phyloP scores from a whole-genome alignment of 2,329 filamentous ascomycete species.

The Aureobasidium pullulans region DNA sequence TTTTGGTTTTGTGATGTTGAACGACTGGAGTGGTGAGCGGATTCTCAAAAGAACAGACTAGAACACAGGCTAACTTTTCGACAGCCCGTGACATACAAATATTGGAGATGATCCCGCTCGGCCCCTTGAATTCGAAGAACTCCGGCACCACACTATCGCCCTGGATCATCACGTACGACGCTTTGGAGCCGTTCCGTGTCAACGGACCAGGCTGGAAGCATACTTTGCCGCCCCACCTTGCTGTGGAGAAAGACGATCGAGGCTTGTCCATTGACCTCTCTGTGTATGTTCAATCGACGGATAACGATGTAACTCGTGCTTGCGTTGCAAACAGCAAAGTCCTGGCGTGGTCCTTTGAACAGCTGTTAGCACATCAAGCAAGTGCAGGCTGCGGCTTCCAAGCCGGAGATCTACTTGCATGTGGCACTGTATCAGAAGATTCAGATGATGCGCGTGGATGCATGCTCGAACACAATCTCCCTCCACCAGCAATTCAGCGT shows the following conservation, averaged over 20 bases:
- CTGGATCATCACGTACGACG: constrained; percentile 55
- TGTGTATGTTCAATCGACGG: constrained; percentile 19
- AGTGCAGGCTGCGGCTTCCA: constrained; percentile 35
- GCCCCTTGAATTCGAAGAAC: constrained; percentile 55
- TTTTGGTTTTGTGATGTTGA: constrained; percentile 56
- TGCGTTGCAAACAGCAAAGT: constrained; percentile 29
- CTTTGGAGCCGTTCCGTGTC: constrained; percentile 37
- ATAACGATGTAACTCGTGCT: constrained; percentile 16
- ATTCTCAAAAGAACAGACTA: not conserved
- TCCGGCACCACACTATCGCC: constrained; percentile 54
- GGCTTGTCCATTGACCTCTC: constrained; percentile 27
- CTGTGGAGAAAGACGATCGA: constrained; percentile 17
- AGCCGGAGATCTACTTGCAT: constrained; percentile 37
- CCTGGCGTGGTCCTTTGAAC: constrained; percentile 41
- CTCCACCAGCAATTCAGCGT: constrained; percentile 28
- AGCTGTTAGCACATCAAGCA: constrained; percentile 38
- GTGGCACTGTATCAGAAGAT: constrained; percentile 37
- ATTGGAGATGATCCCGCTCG: constrained; percentile 54
- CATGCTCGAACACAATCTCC: constrained; percentile 35
- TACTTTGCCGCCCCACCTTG: constrained; percentile 24
- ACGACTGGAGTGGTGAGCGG: constrained; percentile 50
- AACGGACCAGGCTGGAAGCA: constrained; percentile 18
- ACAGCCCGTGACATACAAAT: constrained; percentile 53
- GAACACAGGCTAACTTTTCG: constrained; percentile 15
- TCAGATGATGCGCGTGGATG: constrained; percentile 34